A percentile compares a stretch with the other conserved stretches of the same genome.
Conservation (phyloP, 768 basidiomycete genomes). For the Chlorophyllum brunneum region DNA sequence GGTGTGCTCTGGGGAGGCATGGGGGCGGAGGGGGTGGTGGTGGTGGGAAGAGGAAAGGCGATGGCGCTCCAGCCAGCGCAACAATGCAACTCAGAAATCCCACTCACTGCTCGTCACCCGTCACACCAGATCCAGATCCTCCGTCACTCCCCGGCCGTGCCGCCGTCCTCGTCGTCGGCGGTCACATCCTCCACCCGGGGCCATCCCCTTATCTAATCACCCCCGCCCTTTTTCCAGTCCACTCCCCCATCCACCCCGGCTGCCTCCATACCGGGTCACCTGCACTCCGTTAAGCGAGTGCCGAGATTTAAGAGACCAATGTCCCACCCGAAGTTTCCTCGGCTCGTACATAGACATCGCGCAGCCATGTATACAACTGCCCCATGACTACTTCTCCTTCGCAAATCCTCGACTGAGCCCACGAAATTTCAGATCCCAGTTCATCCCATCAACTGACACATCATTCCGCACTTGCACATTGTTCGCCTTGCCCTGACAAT, state of each 20-base stretch:
- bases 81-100: conserved; percentile 32
- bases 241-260: background rate
- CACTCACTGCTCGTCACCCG: conserved; percentile 9
- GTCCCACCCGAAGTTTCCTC: too few relatives aligned
- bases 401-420: too few relatives aligned
- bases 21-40: conserved; percentile 25
- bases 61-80: conserved; percentile 36
- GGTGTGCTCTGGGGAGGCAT: conserved; percentile 16
- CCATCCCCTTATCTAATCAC: background rate
- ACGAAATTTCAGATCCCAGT: too few relatives aligned
- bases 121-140: conserved; percentile 7
- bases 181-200: background rate
- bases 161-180: conserved; percentile 8
- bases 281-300: background rate
- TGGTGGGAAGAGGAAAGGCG: conserved; percentile 44
- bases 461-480: too few relatives aligned
- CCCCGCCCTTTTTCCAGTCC: background rate
- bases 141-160: background rate
- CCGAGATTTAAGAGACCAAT: too few relatives aligned
- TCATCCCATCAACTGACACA: too few relatives aligned
- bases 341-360: too few relatives aligned
- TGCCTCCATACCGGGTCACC: background rate
- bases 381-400: too few relatives aligned
- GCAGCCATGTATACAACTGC: too few relatives aligned
- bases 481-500: too few relatives aligned